phyloP scores from a whole-genome alignment of 495 filamentous ascomycete genomes.

The Xylaria telfairii region DNA sequence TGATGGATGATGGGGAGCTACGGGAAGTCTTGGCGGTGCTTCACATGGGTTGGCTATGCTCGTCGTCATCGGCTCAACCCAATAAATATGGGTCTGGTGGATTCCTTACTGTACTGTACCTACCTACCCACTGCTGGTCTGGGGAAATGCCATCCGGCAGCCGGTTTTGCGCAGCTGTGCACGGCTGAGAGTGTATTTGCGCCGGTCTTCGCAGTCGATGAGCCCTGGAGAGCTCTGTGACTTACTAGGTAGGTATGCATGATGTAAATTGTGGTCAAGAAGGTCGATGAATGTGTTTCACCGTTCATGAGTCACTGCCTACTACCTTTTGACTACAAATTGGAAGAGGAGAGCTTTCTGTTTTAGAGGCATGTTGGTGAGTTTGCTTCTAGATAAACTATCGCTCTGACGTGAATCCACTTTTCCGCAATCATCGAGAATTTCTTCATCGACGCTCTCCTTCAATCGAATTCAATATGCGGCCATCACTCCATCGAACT shows the following conservation, averaged over 20 bases:
- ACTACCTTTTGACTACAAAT: neutral
- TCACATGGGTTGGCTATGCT: neutral
- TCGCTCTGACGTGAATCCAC: neutral
- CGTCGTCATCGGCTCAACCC: slow-evolving; percentile 18
- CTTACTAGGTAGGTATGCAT: too few relatives aligned
- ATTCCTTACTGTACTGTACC: neutral
- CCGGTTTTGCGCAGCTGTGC: neutral
- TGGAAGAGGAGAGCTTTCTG: neutral
- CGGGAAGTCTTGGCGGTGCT: neutral
- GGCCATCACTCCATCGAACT: slow-evolving; percentile 28
- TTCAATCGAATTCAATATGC: slow-evolving; percentile 29
- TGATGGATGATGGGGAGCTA: neutral
- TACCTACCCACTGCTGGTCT: slow-evolving; percentile 11
- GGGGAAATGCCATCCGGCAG: neutral
- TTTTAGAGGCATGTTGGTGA: neutral
- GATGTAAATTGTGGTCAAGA: slow-evolving; percentile 12
- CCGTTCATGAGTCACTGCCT: slow-evolving; percentile 21
- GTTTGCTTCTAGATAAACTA: neutral
- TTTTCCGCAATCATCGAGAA: neutral
- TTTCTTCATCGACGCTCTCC: neutral
- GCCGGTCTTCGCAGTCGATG: slow-evolving; percentile 22
- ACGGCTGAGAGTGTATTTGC: neutral
- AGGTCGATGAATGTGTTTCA: neutral
- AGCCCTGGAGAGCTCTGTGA: neutral
- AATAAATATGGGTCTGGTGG: neutral